Base-by-base conservation (phyloP, 1,284 basidiomycete species). In the Tilletiaria anomala region DNA sequence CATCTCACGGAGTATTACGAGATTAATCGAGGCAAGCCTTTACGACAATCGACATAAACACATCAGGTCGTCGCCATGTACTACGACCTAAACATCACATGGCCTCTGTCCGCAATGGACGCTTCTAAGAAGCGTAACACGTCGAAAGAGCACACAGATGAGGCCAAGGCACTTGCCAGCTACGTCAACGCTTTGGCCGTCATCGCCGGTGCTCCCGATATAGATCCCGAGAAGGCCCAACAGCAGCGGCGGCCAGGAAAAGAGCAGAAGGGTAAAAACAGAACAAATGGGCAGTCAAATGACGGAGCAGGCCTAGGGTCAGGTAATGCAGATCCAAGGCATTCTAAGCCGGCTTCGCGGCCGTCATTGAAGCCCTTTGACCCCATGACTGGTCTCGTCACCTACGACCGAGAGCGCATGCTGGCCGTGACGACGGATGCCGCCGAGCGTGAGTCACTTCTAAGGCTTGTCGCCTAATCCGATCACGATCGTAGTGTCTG, bases 31-130 rank as follows among this genome's bases (percentile, higher is more conserved):
- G n/a, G n/a, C n/a, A n/a, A n/a, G n/a, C n/a, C n/a, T n/a, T n/a
- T n/a, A n/a, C n/a, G n/a, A n/a, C n/a, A n/a, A n/a, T n/a, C n/a
- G n/a, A n/a, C n/a, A n/a, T n/a, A n/a, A n/a, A n/a, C n/a, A n/a
- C n/a, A n/a, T n/a, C n/a, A n/a, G n/a, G n/a, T n/a, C n/a, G 26
- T n/a, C 26, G 26, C 10, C 26, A 60, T 60, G 57, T 60, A 55
- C 32, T 57, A 56, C 42, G 57, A 60, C 35, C 43, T 60, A 33
- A 57, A 57, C 29, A 39, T 60, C 3, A 51, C 57, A 1, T 60
- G 57, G 57, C 57, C 57, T 1, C 24, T 21, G 4, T 24, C 6
- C 18, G 6, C 16, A n/a, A n/a, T 29, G 8, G 26, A 8, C 8
- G 26, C 26, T n/a, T 29, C 26, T 29, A n/a, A n/a, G 10, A 29